Conservation (phyloP, 2,329 filamentous ascomycete genomes). For the Fusarium zealandicum region DNA sequence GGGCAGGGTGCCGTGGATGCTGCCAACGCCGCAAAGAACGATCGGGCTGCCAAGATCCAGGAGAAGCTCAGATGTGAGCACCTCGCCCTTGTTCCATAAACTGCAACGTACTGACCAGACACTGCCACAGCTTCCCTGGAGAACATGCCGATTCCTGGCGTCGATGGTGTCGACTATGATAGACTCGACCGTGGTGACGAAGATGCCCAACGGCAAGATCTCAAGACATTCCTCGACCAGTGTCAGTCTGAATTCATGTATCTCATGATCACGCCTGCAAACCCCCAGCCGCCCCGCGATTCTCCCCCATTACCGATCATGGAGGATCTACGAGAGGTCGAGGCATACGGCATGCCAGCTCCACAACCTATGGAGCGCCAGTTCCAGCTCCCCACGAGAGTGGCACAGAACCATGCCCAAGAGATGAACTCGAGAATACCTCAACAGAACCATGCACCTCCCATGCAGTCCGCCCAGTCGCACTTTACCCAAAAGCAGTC, state of each 20-base stretch:
- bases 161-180: constrained; percentile 57
- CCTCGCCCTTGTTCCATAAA: neutral
- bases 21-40: constrained; percentile 56
- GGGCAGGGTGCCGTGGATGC: constrained; percentile 49
- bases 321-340: constrained; percentile 65
- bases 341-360: constrained; percentile 57
- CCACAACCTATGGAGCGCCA: constrained; percentile 52
- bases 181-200: constrained; percentile 53
- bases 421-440: constrained; percentile 62
- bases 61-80: constrained; percentile 63
- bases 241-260: constrained; percentile 72
- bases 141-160: constrained; percentile 52
- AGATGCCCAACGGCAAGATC: constrained; percentile 58
- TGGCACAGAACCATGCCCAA: constrained; percentile 64
- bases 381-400: constrained; percentile 50
- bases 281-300: constrained; percentile 70
- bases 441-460: constrained; percentile 67
- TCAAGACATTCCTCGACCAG: constrained; percentile 69
- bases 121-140: constrained; percentile 51
- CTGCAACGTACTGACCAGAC: constrained; percentile 18
- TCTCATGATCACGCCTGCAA: constrained; percentile 71
- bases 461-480: constrained; percentile 51
- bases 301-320: constrained; percentile 65
- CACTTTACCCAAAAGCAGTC: constrained; percentile 45
- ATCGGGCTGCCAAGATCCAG: constrained; percentile 61